These are phyloP conservation scores for Colletotrichum tamarilloi DNA, from an alignment of 2,329 filamentous ascomycete genomes.

Conservation along the genomic window DNA sequence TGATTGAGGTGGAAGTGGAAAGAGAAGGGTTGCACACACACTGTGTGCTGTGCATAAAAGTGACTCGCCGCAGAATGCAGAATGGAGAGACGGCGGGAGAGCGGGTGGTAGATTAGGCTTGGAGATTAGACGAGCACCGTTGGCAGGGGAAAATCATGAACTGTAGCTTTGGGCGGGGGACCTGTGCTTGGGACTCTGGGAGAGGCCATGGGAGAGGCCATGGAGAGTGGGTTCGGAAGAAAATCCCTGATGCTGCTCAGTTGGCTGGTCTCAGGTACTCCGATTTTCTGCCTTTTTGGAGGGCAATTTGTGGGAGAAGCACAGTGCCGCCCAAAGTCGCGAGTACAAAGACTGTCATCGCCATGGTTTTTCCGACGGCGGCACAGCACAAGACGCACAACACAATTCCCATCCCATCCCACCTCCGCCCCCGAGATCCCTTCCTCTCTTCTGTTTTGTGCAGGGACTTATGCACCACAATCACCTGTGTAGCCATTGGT, in stretches of 20 bases:
- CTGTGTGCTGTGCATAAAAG: conserved; percentile 14
- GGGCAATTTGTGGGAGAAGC: conserved; percentile 11
- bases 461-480: conserved; percentile 9
- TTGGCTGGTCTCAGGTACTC: background rate
- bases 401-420: background rate
- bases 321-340: conserved; percentile 10
- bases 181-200: background rate
- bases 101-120: background rate
- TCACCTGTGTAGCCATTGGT: background rate
- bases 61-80: background rate
- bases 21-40: conserved; percentile 1
- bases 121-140: conserved; percentile 26
- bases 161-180: conserved; percentile 19
- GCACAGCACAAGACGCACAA: conserved; percentile 8
- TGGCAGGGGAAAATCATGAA: conserved; percentile 4
- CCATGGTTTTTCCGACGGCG: conserved; percentile 23
- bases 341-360: conserved; percentile 4
- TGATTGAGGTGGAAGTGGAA: background rate
- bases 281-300: conserved; percentile 3
- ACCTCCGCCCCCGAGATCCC: background rate
- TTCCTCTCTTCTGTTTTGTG: background rate
- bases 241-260: conserved; percentile 11
- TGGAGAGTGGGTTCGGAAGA: conserved; percentile 4
- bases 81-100: background rate
- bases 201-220: too few species aligned